Conservation (phyloP, 2,329 filamentous ascomycete genomes). For the Apiospora malaysiana region DNA sequence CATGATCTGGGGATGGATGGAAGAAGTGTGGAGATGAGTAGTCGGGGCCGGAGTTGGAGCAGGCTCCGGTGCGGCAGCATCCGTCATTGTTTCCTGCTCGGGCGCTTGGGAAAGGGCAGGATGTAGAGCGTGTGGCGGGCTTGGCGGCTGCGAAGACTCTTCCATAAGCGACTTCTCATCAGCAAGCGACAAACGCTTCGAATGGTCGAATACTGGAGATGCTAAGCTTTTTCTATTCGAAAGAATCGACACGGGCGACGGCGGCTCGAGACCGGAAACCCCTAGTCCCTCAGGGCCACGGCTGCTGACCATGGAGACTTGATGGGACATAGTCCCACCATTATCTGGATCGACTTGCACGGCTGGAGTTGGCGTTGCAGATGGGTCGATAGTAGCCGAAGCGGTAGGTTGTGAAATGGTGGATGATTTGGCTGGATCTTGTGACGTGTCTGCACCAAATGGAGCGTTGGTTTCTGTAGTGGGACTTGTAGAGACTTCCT, state of each 20-base stretch:
- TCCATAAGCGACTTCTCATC: slow-evolving; percentile 52
- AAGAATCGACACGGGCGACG: slow-evolving; percentile 50
- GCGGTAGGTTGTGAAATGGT: neutral
- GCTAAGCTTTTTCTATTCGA: slow-evolving; percentile 39
- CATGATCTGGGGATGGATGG: slow-evolving; percentile 48
- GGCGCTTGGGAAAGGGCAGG: slow-evolving; percentile 34
- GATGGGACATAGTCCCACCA: slow-evolving; percentile 38
- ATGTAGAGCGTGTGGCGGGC: slow-evolving; percentile 47
- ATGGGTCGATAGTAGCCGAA: neutral
- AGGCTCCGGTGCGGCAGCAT: neutral
- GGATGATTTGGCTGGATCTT: slow-evolving; percentile 8
- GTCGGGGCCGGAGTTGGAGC: neutral
- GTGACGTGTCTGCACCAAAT: neutral
- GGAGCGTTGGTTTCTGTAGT: slow-evolving; percentile 23
- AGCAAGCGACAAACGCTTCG: slow-evolving; percentile 44
- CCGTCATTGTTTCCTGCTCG: slow-evolving; percentile 5
- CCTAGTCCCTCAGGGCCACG: slow-evolving; percentile 37
- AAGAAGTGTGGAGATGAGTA: slow-evolving; percentile 11
- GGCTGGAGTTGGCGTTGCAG: slow-evolving; percentile 19
- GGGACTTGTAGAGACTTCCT: slow-evolving; percentile 30
- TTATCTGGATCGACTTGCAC: slow-evolving; percentile 27
- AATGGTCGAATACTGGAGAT: slow-evolving; percentile 20
- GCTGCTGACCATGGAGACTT: slow-evolving; percentile 45
- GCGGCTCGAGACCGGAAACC: slow-evolving; percentile 42
- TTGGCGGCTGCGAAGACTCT: slow-evolving; percentile 42